phyloP scores from a whole-genome alignment of 2,329 filamentous ascomycete species.

The Pyricularia pennisetigena region DNA sequence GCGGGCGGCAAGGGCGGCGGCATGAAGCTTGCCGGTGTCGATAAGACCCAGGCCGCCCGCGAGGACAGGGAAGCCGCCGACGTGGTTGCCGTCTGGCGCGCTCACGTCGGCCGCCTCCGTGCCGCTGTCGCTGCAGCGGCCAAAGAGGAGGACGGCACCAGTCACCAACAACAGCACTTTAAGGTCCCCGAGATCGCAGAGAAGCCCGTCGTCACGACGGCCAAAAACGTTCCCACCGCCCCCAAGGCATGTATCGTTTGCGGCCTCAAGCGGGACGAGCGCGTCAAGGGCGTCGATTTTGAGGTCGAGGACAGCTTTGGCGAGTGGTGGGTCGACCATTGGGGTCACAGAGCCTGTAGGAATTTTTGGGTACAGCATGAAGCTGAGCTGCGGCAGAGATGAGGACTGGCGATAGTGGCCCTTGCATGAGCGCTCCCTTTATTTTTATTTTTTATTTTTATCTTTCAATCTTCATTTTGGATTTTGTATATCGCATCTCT shows the following conservation, averaged over 20 bases:
- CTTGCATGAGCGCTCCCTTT: no score
- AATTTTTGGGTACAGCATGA: slow-evolving; percentile 81
- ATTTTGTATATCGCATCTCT: slow-evolving; percentile 8
- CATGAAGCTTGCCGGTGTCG: slow-evolving; percentile 85
- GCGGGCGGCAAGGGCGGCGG: slow-evolving; percentile 62
- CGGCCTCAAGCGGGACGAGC: slow-evolving; percentile 79
- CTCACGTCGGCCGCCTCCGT: slow-evolving; percentile 64
- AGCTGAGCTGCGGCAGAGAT: slow-evolving; percentile 42
- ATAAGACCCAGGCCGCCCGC: slow-evolving; percentile 70
- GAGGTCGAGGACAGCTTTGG: slow-evolving; percentile 84
- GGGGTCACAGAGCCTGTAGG: slow-evolving; percentile 70
- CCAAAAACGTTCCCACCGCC: slow-evolving; percentile 65
- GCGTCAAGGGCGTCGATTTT: slow-evolving; percentile 65
- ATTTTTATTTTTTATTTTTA: background rate
- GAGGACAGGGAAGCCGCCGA: slow-evolving; percentile 82
- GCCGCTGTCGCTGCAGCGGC: slow-evolving; percentile 62
- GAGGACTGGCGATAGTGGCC: background rate
- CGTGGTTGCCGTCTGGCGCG: slow-evolving; percentile 64
- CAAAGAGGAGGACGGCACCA: slow-evolving; percentile 30
- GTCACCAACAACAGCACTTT: slow-evolving; percentile 22
- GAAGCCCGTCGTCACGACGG: slow-evolving; percentile 55
- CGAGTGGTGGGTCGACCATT: slow-evolving; percentile 92
- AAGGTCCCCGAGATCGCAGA: slow-evolving; percentile 63
- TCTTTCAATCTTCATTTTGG: slow-evolving; percentile 3
- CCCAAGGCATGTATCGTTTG: slow-evolving; percentile 74